Base-by-base conservation (phyloP, 164 flowering plant genomes). In the Echeveria elegans region DNA sequence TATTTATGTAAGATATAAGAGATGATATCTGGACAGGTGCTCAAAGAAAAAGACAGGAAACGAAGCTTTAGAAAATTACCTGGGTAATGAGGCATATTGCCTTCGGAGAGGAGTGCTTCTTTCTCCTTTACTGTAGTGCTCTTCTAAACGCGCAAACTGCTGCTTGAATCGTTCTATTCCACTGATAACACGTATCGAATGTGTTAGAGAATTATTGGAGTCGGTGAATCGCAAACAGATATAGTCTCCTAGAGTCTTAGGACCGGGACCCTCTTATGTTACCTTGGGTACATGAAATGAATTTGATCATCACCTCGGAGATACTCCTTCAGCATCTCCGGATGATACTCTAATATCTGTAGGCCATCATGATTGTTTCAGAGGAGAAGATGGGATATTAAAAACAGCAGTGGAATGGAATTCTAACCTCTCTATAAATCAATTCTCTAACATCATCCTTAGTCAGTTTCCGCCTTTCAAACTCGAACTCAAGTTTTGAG, bases 271-370 rank as follows among this genome's bases (percentile, higher is more conserved):
- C 45, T 10, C 19, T 40, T 45, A 70, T 26, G 81, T 65, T 9
- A 92, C 98, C 98, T 93, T 73, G 98, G 98, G 75, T 93, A 93
- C 92, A 93, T 80, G 78, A 93, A 93, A 83, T 80, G 77, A 68
- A 82, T 88, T 65, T 80, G 86, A 30, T 90, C 97, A 60, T 72
- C 79, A 62, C 98, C 98, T 28, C 75, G 79, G 41, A 93, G 88
- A 75, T 93, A 83, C 77, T 90, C 96, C 71, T 84, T 86, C 69
- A 93, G 83, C 98, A 90, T 93, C 82, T 89, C 92, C 41, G 98
- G 98, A 80, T 93, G 98, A 80, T 93, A 93, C 95, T 93, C 96
- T 77, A 93, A 78, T 67, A 90, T 90, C 98, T 90, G 96, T 81
- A 78, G 69, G 77, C 79, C 68, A 67, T 29, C 64, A 76, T 59